A percentile compares a stretch with the other conserved stretches of the same genome.
Evolutionary conservation across 169 alveolate species (phyloP).

Genomic region (Eimeria falciformis): DNA sequence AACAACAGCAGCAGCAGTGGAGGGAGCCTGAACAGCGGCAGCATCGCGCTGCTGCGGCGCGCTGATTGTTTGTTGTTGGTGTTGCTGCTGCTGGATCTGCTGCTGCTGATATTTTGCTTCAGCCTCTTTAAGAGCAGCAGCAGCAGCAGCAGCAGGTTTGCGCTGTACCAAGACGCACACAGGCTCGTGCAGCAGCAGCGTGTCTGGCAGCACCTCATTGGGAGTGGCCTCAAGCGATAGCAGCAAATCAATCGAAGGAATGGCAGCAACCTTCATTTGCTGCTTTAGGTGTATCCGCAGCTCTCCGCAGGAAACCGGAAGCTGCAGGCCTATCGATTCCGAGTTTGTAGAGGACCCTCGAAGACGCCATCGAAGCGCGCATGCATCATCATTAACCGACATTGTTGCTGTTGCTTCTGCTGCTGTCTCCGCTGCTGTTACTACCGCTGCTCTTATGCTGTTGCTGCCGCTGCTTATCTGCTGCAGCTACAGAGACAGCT

Average conservation of each 20-base stretch:
- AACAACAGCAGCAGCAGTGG: neutral
- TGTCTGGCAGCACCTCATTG: conserved; percentile 35
- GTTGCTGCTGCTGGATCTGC: conserved; percentile 38
- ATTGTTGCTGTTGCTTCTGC: conserved; percentile 8
- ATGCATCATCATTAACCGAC: neutral
- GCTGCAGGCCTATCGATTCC: neutral
- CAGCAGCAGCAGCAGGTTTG: conserved; percentile 60
- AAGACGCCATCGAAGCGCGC: conserved; percentile 60
- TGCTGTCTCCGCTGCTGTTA: neutral
- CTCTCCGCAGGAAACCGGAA: conserved; percentile 68
- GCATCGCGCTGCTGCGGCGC: neutral
- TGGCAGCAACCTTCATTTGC: conserved; percentile 35
- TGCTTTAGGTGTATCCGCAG: conserved; percentile 21
- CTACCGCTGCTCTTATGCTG: neutral
- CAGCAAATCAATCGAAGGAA: conserved; percentile 50
- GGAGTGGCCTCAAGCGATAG: conserved; percentile 51
- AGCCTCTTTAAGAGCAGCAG: conserved; percentile 41
- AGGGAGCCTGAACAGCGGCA: neutral
- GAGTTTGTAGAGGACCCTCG: conserved; percentile 51
- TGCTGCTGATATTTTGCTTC: conserved; percentile 31
- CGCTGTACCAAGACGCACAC: conserved; percentile 51
- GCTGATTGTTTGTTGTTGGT: neutral
- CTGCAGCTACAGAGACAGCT: neutral
- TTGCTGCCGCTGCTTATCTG: neutral
- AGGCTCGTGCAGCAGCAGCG: conserved; percentile 56